These are phyloP conservation scores for Cordia subcordata DNA, from an alignment of 257 asterid species.

Conservation along the genomic window DNA sequence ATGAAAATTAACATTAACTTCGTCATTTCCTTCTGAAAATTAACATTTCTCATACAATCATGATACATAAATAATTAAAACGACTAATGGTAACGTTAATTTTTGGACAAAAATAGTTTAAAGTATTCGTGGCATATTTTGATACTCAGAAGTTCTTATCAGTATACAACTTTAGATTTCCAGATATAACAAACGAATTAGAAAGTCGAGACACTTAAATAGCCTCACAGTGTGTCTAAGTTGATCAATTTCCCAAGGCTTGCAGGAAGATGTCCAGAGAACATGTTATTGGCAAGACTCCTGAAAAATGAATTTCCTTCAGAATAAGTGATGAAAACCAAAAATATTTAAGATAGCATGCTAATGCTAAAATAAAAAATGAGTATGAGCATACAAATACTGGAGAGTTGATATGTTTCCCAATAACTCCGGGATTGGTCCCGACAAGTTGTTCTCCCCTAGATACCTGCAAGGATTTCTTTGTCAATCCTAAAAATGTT, in stretches of 20 bases:
- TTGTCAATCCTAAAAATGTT: neutral
- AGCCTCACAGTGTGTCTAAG: conserved; percentile 42
- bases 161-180: too few relatives aligned
- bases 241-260: conserved; percentile 52
- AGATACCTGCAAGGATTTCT: conserved; percentile 6
- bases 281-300: neutral
- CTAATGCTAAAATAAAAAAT: too few relatives aligned
- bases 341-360: neutral
- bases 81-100: too few relatives aligned
- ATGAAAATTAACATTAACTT: too few relatives aligned
- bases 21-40: too few relatives aligned
- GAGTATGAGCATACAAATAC: conserved; percentile 6
- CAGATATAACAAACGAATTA: neutral
- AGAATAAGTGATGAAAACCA: neutral
- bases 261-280: conserved; percentile 24
- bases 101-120: too few relatives aligned
- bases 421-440: conserved; percentile 14
- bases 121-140: too few relatives aligned
- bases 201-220: neutral
- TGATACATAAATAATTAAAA: too few relatives aligned
- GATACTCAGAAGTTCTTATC: too few relatives aligned
- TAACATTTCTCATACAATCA: too few relatives aligned
- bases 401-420: conserved; percentile 11
- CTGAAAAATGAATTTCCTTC: neutral
- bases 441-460: conserved; percentile 8